phyloP scores from a whole-genome alignment of 2,329 filamentous ascomycete genomes.

The Blumeria graminis region DNA sequence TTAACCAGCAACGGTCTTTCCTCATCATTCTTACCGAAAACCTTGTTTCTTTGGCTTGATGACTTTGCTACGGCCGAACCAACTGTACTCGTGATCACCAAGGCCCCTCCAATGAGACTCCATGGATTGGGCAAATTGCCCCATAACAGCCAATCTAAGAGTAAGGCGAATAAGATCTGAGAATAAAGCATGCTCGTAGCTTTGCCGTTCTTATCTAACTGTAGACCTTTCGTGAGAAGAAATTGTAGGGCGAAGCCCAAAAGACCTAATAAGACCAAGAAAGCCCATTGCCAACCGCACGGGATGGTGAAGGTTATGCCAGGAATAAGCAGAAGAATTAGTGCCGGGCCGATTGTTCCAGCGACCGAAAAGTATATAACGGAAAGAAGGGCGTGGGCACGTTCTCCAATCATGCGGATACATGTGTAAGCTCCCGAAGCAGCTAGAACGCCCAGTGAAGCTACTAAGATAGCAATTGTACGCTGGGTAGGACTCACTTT shows the following conservation, averaged over 20 bases:
- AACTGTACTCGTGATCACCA: slow-evolving; percentile 13
- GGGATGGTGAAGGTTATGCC: slow-evolving; percentile 22
- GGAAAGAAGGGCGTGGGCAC: slow-evolving; percentile 61
- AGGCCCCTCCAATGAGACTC: slow-evolving; percentile 12
- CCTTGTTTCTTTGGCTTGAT: neutral
- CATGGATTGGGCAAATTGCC: slow-evolving; percentile 11
- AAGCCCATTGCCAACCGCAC: slow-evolving; percentile 27
- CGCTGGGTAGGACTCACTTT: slow-evolving; percentile 8
- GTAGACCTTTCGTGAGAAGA: slow-evolving; percentile 53
- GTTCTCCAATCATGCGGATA: slow-evolving; percentile 56
- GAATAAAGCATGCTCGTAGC: slow-evolving; percentile 42
- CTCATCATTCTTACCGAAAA: slow-evolving; percentile 7
- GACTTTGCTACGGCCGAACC: slow-evolving; percentile 12
- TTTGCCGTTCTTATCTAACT: slow-evolving; percentile 15
- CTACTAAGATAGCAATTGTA: slow-evolving; percentile 43
- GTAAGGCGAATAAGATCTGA: slow-evolving; percentile 39
- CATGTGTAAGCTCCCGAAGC: slow-evolving; percentile 49
- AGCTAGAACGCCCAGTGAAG: slow-evolving; percentile 55
- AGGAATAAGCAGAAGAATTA: slow-evolving; percentile 22
- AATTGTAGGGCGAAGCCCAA: slow-evolving; percentile 73
- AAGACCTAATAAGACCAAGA: slow-evolving; percentile 43
- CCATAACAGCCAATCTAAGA: slow-evolving; percentile 14
- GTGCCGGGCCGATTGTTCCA: slow-evolving; percentile 40
- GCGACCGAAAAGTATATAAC: slow-evolving; percentile 64
- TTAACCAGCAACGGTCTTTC: slow-evolving; percentile 12